A percentile compares a stretch with the other conserved stretches of the same genome.
Conservation (phyloP, 1,284 basidiomycete genomes). For the Ceratobasidium theobromae region DNA sequence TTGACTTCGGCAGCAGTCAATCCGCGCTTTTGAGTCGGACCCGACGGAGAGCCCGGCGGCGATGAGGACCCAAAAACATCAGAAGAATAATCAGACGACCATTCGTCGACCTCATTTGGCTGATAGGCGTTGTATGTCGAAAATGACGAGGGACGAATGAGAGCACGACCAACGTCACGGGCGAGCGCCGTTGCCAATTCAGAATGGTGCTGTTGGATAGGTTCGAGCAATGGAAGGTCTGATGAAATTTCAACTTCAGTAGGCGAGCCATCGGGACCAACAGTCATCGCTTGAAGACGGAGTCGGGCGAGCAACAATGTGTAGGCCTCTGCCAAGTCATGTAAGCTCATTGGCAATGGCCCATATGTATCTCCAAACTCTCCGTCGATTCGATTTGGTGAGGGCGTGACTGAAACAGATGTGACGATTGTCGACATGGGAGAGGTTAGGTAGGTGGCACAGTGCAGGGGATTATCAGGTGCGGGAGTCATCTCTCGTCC, state of each 20-base stretch:
- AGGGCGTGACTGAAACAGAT: conserved; percentile 41
- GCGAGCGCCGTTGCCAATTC: conserved; percentile 20
- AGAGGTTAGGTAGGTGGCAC: conserved; percentile 60
- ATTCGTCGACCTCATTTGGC: background rate
- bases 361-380: conserved; percentile 5
- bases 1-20: conserved; percentile 74
- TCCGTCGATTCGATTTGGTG: conserved; percentile 28
- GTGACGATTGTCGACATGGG: conserved; percentile 62
- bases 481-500: conserved; percentile 68
- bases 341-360: conserved; percentile 42
- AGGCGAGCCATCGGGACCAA: background rate
- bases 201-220: conserved; percentile 54
- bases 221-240: conserved; percentile 43
- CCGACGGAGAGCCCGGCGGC: conserved; percentile 47
- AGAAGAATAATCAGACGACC: conserved; percentile 17
- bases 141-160: conserved; percentile 18
- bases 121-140: conserved; percentile 5
- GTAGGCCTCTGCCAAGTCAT: conserved; percentile 69
- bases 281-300: conserved; percentile 43
- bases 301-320: conserved; percentile 64
- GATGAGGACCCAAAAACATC: conserved; percentile 18
- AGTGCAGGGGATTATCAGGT: conserved; percentile 62
- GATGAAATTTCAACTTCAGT: conserved; percentile 8
- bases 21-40: conserved; percentile 61
- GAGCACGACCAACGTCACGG: conserved; percentile 23